Conservation (phyloP, 2,329 filamentous ascomycete genomes). For the Aphanoascus verrucosus region DNA sequence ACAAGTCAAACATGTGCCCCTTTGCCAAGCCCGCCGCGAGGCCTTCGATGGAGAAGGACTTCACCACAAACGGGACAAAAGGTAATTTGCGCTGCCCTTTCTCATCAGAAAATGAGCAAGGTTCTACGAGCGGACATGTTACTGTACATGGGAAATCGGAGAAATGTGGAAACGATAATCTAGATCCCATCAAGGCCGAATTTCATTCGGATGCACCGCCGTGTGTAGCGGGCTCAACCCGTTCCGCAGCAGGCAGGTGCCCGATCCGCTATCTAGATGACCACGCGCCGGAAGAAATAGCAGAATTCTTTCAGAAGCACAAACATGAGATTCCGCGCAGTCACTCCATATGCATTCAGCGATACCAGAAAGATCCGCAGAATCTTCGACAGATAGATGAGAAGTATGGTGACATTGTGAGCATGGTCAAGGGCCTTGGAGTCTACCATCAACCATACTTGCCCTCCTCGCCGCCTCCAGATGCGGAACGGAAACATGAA, state of each 20-base stretch:
- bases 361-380: conserved; percentile 77
- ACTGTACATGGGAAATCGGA: conserved; percentile 31
- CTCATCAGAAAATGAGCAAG: conserved; percentile 41
- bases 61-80: conserved; percentile 67
- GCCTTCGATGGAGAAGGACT: conserved; percentile 71
- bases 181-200: conserved; percentile 47
- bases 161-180: conserved; percentile 44
- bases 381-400: conserved; percentile 81
- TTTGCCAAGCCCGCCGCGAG: conserved; percentile 47
- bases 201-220: conserved; percentile 35
- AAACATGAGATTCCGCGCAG: conserved; percentile 91
- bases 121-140: conserved; percentile 20
- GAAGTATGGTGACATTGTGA: conserved; percentile 85
- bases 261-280: conserved; percentile 88
- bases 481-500: conserved; percentile 30
- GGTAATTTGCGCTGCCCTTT: conserved; percentile 76
- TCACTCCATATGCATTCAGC: conserved; percentile 81
- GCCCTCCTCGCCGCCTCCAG: conserved; percentile 43
- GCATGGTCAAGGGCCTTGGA: conserved; percentile 86
- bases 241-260: conserved; percentile 55
- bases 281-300: conserved; percentile 85
- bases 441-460: conserved; percentile 81
- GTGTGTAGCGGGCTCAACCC: conserved; percentile 30
- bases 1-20: conserved; percentile 27
- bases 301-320: conserved; percentile 85